phyloP scores from a whole-genome alignment of 345 rosid species.

The Aegle marmelos region DNA sequence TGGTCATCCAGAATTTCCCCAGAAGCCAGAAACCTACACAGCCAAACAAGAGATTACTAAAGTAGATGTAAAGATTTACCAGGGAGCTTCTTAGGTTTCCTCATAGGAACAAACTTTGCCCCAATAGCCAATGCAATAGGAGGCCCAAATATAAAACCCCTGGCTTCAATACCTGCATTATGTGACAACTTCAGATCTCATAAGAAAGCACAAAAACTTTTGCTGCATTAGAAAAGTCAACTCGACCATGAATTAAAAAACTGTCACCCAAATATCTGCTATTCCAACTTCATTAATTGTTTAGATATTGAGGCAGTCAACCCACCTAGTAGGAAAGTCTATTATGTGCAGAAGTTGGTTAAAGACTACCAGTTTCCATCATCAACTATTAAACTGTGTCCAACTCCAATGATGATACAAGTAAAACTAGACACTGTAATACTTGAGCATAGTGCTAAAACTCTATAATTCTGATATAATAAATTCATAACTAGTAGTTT shows the following conservation, averaged over 20 bases:
- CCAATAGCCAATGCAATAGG: constrained; percentile 99
- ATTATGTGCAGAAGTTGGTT: not conserved
- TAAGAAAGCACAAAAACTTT: not conserved
- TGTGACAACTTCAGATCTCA: not conserved
- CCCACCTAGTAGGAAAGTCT: not conserved
- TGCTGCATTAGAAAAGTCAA: not conserved
- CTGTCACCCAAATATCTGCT: not conserved
- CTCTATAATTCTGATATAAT: not conserved
- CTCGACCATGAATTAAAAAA: not conserved
- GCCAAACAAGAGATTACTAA: not conserved
- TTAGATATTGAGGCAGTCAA: not conserved
- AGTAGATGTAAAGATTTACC: constrained; percentile 37
- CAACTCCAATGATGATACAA: not conserved
- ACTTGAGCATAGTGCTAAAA: not conserved
- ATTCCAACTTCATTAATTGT: not conserved
- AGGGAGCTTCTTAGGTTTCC: constrained; percentile 95
- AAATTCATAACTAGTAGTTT: not conserved
- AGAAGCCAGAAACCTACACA: not conserved
- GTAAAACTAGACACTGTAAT: not conserved
- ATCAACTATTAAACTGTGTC: not conserved
- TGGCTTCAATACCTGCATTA: constrained; percentile 85
- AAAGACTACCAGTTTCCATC: not conserved
- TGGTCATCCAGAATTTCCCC: not conserved
- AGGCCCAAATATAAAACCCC: constrained; percentile 98
- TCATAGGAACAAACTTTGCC: constrained; percentile 96